Conservation (phyloP, 768 basidiomycete genomes). For the Xerocomus brunneocitrinus region DNA sequence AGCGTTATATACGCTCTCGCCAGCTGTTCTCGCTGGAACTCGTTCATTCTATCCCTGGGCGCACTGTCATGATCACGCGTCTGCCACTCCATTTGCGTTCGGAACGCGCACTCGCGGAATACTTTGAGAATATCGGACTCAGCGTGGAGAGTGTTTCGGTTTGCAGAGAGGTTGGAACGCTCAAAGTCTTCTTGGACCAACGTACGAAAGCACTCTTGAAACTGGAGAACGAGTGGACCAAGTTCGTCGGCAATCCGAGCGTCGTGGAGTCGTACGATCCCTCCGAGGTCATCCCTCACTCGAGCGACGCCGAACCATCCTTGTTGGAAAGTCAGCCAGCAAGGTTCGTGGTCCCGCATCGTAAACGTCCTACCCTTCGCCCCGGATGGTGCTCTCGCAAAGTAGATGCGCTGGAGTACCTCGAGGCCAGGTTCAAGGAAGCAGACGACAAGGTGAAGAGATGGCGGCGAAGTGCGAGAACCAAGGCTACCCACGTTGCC, state of each 20-base stretch:
- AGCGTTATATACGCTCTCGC: slow-evolving; percentile 81
- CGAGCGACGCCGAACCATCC: slow-evolving; percentile 49
- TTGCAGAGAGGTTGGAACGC: slow-evolving; percentile 72
- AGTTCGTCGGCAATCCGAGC: slow-evolving; percentile 93
- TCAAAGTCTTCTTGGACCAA: slow-evolving; percentile 69
- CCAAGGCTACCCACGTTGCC: slow-evolving; percentile 77
- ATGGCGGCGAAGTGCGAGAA: slow-evolving; percentile 65
- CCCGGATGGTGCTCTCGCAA: slow-evolving; percentile 68
- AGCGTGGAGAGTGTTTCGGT: slow-evolving; percentile 91
- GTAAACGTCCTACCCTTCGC: slow-evolving; percentile 70
- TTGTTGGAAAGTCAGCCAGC: slow-evolving; percentile 48
- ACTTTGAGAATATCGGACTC: slow-evolving; percentile 86
- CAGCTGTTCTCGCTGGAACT: slow-evolving; percentile 94
- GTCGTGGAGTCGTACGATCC: slow-evolving; percentile 79
- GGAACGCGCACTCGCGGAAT: slow-evolving; percentile 83
- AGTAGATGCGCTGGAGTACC: slow-evolving; percentile 87
- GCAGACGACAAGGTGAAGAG: slow-evolving; percentile 82
- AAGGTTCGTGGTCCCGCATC: slow-evolving; percentile 70
- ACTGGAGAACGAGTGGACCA: slow-evolving; percentile 82
- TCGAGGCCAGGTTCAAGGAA: slow-evolving; percentile 73
- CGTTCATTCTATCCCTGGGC: slow-evolving; percentile 90
- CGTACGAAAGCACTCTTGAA: slow-evolving; percentile 76
- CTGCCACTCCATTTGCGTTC: slow-evolving; percentile 82
- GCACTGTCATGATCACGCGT: slow-evolving; percentile 84
- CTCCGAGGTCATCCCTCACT: slow-evolving; percentile 43